Evolutionary conservation across 1,284 basidiomycete genomes (phyloP).

Genomic region (Trametes pubescens): DNA sequence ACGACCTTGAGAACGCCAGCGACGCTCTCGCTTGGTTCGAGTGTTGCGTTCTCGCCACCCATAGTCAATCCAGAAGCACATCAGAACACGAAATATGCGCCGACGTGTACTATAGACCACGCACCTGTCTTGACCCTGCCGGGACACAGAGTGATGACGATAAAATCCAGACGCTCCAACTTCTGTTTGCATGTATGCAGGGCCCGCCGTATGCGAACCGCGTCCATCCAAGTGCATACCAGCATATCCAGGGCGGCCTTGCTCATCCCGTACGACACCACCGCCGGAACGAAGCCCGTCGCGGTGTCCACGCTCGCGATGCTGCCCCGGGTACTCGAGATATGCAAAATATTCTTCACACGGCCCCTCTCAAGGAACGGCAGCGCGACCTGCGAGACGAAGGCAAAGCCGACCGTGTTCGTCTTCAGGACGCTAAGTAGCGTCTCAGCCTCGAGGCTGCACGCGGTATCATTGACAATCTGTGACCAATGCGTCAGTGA

Average conservation of each 20-base stretch:
- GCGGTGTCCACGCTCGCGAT: constrained; percentile 34
- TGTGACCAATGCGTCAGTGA: constrained; percentile 25
- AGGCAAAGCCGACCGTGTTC: constrained; percentile 46
- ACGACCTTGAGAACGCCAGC: constrained; percentile 37
- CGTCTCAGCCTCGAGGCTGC: constrained; percentile 35
- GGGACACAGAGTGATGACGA: constrained; percentile 38
- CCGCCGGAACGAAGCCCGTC: constrained; percentile 22
- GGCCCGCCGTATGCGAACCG: not conserved
- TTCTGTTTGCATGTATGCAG: constrained; percentile 45
- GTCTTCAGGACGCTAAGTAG: constrained; percentile 37
- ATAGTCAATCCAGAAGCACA: constrained; percentile 21
- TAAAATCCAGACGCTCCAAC: constrained; percentile 35
- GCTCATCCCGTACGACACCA: constrained; percentile 42
- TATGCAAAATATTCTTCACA: constrained; percentile 47
- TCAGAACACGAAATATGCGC: not conserved
- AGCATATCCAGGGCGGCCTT: constrained; percentile 44
- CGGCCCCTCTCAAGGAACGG: constrained; percentile 44
- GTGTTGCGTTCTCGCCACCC: constrained; percentile 42
- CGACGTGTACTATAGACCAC: not conserved
- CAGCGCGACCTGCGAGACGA: constrained; percentile 44
- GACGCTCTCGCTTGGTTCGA: constrained; percentile 41
- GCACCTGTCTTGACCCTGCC: constrained; percentile 45
- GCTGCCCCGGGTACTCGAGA: constrained; percentile 43
- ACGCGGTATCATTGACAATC: constrained; percentile 35
- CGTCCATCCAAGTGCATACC: constrained; percentile 23